These are phyloP conservation scores for Paramecium pentaurelia DNA, from an alignment of 73 alveolate species.

Conservation along the genomic window DNA sequence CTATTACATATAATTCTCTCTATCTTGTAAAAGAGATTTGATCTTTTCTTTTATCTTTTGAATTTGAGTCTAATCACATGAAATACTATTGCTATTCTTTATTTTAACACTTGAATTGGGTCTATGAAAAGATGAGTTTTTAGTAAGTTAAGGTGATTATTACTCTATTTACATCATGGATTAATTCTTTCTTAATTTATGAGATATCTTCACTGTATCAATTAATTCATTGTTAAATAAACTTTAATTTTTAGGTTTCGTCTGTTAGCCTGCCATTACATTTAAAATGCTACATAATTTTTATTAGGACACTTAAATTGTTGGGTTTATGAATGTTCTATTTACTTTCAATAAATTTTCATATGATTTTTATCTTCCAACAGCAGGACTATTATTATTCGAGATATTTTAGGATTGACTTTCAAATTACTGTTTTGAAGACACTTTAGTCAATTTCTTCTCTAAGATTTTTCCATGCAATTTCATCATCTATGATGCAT, in stretches of 20 bases:
- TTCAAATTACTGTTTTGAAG: background rate
- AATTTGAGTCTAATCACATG: background rate
- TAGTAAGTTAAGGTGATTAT: background rate
- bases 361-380: slow-evolving; percentile 28
- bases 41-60: slow-evolving; percentile 15
- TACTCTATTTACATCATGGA: slow-evolving; percentile 26
- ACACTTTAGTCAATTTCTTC: background rate
- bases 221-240: slow-evolving; percentile 18
- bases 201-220: slow-evolving; percentile 18
- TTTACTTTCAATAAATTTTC: slow-evolving; percentile 23
- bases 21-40: background rate
- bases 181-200: slow-evolving; percentile 36
- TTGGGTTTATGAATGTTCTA: slow-evolving; percentile 6
- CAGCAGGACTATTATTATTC: slow-evolving; percentile 48
- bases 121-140: slow-evolving; percentile 37
- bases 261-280: slow-evolving; percentile 57
- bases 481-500: slow-evolving; percentile 8
- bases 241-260: slow-evolving; percentile 2
- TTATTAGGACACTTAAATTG: background rate
- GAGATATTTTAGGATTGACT: slow-evolving; percentile 42
- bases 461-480: slow-evolving; percentile 18
- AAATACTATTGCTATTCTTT: background rate
- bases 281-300: slow-evolving; percentile 26
- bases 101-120: slow-evolving; percentile 11
- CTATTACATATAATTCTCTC: background rate